Percentiles rank a stretch among this genome's conserved stretches.
These are phyloP conservation scores for Wilhelminamyces savonicus DNA, from an alignment of 805 yeast species.

Conservation along the genomic window DNA sequence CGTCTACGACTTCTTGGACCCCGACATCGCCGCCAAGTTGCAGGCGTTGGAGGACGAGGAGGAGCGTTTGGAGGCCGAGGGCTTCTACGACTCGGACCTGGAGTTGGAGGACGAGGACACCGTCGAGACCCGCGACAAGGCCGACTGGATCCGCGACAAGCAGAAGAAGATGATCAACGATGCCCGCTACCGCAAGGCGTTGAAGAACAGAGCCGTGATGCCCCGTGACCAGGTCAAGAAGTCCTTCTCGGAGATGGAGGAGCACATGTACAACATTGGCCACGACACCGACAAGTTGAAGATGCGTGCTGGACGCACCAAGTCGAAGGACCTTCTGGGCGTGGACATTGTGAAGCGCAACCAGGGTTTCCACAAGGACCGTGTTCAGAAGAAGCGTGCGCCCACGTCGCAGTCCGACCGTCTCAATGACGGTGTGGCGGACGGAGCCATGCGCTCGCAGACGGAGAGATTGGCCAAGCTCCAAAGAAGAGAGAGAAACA, in stretches of 20 bases:
- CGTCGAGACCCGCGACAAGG: constrained; percentile 64
- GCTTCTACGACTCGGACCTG: constrained; percentile 88
- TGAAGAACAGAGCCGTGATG: constrained; percentile 81
- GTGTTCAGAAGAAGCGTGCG: constrained; percentile 39
- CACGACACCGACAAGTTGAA: constrained; percentile 69
- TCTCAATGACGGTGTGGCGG: constrained; percentile 79
- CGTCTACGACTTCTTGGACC: constrained; percentile 94
- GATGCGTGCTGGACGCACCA: constrained; percentile 34
- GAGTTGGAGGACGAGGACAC: constrained; percentile 49
- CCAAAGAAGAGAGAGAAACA: constrained; percentile 90
- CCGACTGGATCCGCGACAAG: constrained; percentile 91
- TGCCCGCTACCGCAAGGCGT: constrained; percentile 77
- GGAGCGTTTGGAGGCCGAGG: constrained; percentile 87
- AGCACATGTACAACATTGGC: constrained; percentile 84
- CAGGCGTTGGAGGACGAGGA: constrained; percentile 97
- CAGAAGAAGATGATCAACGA: constrained; percentile 91
- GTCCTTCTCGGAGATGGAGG: constrained; percentile 73
- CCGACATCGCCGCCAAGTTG: constrained; percentile 88
- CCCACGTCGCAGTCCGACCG: constrained; percentile 67
- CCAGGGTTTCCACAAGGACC: constrained; percentile 33
- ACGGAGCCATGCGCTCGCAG: constrained; percentile 72
- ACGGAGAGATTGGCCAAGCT: constrained; percentile 83
- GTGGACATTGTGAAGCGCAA: constrained; percentile 71
- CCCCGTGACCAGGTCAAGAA: constrained; percentile 85
- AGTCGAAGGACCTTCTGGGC: constrained; percentile 50